Base-by-base conservation (phyloP, 208 protist species). In the Kentomonas sorsogonicus region DNA sequence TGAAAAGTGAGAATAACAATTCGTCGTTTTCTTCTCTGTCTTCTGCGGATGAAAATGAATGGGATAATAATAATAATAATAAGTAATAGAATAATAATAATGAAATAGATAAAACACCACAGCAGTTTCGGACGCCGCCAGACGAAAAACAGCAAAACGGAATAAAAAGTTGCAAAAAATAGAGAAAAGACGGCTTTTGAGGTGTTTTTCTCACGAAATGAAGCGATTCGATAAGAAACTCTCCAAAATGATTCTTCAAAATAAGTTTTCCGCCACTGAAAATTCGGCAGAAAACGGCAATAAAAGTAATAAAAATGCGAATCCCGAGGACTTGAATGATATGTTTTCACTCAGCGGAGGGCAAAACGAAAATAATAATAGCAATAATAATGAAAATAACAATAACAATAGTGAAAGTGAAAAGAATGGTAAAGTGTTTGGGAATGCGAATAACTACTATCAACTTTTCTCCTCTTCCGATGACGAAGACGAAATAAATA, bases 261-360 rank as follows among this genome's bases (percentile, higher is more conserved):
- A 41, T 41, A 18, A 41, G 11, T 41, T 18, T 41, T 41, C 11
- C 16, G 11, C 11, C 16, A 16, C 11, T 41, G 38, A 16, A 18
- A 41, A 41, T 41, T n/a, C n/a, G n/a, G n/a, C n/a, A n/a, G 16
- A 41, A 18, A 41, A 41, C 16, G 16, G 16, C 25, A 20, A 48
- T 48, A 6, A 48, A 26, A 48, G 25, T 48, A 48, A 48, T 48
- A 15, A 25, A 48, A 48, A 27, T 6, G 22, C 13, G 25, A 48
- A 48, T 20, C 16, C 11, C 25, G 6, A 27, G 11, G 11, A 13
- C n/a, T 18, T 18, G 22, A 22, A 48, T 6, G 43, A 27, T 6
- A 48, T 48, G 16, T 26, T 48, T 20, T 13, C 16, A 48, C 25
- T 48, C 25, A 18, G 6, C 10, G 6, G 43, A 48, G n/a, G 25